phyloP scores from a whole-genome alignment of 169 alveolate species.

The Cryptosporidium meleagridis region DNA sequence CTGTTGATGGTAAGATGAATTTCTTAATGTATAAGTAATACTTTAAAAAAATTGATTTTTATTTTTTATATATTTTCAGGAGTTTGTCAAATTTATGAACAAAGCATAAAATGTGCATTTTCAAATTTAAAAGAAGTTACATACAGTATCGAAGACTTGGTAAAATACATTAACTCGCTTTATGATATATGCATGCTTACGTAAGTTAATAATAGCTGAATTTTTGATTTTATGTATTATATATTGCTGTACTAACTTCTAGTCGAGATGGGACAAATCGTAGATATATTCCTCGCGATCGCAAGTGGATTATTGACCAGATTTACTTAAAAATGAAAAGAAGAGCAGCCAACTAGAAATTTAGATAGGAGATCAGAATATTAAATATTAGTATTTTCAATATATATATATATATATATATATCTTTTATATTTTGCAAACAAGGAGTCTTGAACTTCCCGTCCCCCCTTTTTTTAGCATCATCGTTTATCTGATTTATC shows the following conservation, averaged over 20 bases:
- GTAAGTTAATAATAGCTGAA: constrained; percentile 11
- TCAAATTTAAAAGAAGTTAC: constrained; percentile 63
- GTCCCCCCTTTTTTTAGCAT: too few relatives aligned
- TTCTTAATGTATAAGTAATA: too few relatives aligned
- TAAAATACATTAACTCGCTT: constrained; percentile 66
- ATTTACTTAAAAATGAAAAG: constrained; percentile 49
- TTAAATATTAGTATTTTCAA: too few relatives aligned
- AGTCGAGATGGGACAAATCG: constrained; percentile 70
- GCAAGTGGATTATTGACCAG: constrained; percentile 72
- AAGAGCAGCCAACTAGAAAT: background rate
- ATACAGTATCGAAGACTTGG: constrained; percentile 46
- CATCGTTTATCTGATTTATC: too few relatives aligned
- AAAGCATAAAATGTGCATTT: constrained; percentile 71
- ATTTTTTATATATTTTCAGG: constrained; percentile 5
- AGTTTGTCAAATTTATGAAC: constrained; percentile 69
- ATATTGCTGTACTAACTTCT: background rate
- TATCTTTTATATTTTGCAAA: too few relatives aligned
- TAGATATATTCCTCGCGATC: constrained; percentile 70
- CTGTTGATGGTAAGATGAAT: constrained; percentile 45
- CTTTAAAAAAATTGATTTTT: background rate
- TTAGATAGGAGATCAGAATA: background rate
- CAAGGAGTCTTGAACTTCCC: too few relatives aligned
- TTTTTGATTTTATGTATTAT: background rate
- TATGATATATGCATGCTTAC: constrained; percentile 73
- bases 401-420: too few relatives aligned